Base-by-base conservation (phyloP, 306 rosid species). In the Cucumis melo region DNA sequence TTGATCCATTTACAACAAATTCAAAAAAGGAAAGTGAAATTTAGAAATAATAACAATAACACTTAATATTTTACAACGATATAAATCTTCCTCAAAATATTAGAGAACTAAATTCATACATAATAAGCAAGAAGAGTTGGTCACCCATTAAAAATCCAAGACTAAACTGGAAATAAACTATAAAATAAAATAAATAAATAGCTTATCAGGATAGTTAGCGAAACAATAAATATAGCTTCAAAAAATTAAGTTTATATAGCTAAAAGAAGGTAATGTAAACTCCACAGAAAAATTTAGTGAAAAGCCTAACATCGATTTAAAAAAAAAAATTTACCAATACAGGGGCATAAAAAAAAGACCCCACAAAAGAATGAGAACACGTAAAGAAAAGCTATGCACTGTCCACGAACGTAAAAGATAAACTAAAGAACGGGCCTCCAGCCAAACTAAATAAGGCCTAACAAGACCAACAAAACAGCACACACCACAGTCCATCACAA, bases 1-100 rank as follows among this genome's bases (percentile, higher is more conserved):
- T 55, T 23, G 61, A 61, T 77, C 80, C 80, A 77, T 39, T 65
- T 7, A 77, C 56, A 76, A 57, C 19, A 76, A 60, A 41, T 71
- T 71, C 29, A 71, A 71, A 71, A 23, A 44, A 24, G 58, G 14
- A 15, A 71, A 48, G 39, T 71, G 75, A 24, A 34, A 68, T 44
- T 13, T 14, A 71, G 24, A 46, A 71, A 23, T 21, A 71, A 48
- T 7, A 17, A 21, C 29, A 71, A 46, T 21, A 70, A 46, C n/a
- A 14, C 1, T 48, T 71, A 24, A 48, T 71, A 19, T 44, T 5
- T 23, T 71, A 71, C 14, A 71, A 48, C 27, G 4, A 3, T 21
- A 14, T 56, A 68, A 71, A 46, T 71, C 58, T 71, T 24, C 58
- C 58, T 3, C 73, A 65, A 65, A 65, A 65, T 65, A 38, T 65